Percentiles rank a stretch among this genome's conserved stretches.
phyloP scores from a whole-genome alignment of 2,329 filamentous ascomycete genomes.

The Cladosporium sp. region DNA sequence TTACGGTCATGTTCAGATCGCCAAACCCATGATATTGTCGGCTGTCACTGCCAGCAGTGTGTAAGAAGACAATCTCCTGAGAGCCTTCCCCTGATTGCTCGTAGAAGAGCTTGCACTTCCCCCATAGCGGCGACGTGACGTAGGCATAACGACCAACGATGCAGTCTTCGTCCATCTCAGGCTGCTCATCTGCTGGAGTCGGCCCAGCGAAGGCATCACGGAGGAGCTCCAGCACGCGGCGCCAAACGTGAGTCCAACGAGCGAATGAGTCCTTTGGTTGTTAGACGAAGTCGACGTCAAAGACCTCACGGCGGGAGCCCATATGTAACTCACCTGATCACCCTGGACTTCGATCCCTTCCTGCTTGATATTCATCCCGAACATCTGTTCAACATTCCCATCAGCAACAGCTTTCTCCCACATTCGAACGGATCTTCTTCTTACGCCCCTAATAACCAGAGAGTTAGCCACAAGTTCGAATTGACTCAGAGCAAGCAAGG shows the following conservation, averaged over 20 bases:
- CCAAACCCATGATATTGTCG: conserved; percentile 45
- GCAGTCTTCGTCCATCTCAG: conserved; percentile 38
- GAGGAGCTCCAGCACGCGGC: conserved; percentile 45
- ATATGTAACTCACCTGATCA: conserved; percentile 35
- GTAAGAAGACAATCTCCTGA: conserved; percentile 40
- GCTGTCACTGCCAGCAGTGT: conserved; percentile 41
- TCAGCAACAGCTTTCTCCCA: conserved; percentile 11
- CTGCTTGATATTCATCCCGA: conserved; percentile 47
- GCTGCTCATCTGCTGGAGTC: conserved; percentile 38
- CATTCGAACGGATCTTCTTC: conserved; percentile 2
- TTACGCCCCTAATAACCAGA: conserved; percentile 4
- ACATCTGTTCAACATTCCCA: conserved; percentile 21
- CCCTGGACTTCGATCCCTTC: conserved; percentile 46
- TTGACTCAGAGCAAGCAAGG: no score
- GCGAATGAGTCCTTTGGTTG: conserved; percentile 39
- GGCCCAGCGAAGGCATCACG: conserved; percentile 47
- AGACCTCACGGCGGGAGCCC: no score
- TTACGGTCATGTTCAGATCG: background rate
- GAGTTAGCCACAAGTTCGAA: background rate
- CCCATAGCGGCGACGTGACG: conserved; percentile 44
- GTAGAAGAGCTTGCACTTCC: conserved; percentile 48
- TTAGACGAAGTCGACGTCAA: no score
- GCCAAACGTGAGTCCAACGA: conserved; percentile 45
- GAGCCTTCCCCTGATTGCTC: conserved; percentile 45
- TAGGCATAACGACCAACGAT: conserved; percentile 47